Percentiles rank a stretch among this genome's conserved stretches.
These are phyloP conservation scores for Phanerochaete sordida DNA, from an alignment of 768 basidiomycete genomes.

Conservation along the genomic window DNA sequence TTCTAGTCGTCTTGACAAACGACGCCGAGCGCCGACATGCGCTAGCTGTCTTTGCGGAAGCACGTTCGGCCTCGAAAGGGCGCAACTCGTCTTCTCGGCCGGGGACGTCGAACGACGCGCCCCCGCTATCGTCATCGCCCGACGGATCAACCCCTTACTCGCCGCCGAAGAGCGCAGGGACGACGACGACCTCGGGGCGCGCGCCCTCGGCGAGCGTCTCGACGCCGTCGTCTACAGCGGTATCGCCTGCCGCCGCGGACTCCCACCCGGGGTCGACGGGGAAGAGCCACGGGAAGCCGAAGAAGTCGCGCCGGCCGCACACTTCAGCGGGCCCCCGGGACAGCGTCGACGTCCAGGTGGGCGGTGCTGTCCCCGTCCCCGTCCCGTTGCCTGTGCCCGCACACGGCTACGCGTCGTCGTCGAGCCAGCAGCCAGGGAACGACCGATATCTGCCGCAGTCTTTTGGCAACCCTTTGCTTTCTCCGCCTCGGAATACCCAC, in stretches of 20 bases:
- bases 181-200: neutral
- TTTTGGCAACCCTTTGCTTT: neutral
- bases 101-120: neutral
- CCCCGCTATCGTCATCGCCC: neutral
- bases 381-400: slow-evolving; percentile 11
- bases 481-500: too few relatives aligned
- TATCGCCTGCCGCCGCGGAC: neutral
- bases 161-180: neutral
- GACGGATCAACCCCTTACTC: neutral
- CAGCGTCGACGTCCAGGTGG: slow-evolving; percentile 32
- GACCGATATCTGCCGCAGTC: too few relatives aligned
- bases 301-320: slow-evolving; percentile 53
- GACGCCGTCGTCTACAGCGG: neutral
- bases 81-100: slow-evolving; percentile 18
- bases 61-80: slow-evolving; percentile 16
- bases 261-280: neutral
- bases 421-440: too few relatives aligned
- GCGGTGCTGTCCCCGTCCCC: slow-evolving; percentile 11
- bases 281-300: slow-evolving; percentile 16
- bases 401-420: slow-evolving; percentile 12
- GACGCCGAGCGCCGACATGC: slow-evolving; percentile 66
- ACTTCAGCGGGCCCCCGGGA: slow-evolving; percentile 74
- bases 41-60: slow-evolving; percentile 53
- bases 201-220: neutral
- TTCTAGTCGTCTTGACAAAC: slow-evolving; percentile 66